These are phyloP conservation scores for Raphanus raphanistrum DNA, from an alignment of 345 rosid species.

Conservation along the genomic window DNA sequence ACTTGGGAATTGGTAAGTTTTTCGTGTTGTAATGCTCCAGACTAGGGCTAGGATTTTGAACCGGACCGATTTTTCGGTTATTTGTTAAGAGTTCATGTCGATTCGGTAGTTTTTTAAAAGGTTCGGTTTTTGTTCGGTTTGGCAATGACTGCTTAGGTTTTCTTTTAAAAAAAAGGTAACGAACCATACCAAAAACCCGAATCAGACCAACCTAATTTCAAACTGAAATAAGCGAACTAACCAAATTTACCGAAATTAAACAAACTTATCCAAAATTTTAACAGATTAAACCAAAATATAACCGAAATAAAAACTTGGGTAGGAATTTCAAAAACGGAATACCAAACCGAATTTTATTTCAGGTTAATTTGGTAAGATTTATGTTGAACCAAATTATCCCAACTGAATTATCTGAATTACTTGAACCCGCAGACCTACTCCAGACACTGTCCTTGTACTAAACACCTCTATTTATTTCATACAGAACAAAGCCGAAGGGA, in stretches of 20 bases:
- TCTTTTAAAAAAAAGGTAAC: neutral
- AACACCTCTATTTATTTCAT: neutral
- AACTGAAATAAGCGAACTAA: too few relatives aligned
- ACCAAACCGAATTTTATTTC: neutral
- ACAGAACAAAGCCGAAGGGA: constrained; percentile 98
- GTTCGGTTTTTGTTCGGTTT: too few relatives aligned
- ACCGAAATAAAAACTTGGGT: neutral
- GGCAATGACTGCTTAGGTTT: neutral
- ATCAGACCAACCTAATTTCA: too few relatives aligned
- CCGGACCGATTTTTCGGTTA: neutral
- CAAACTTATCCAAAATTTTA: neutral
- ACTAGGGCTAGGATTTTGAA: neutral
- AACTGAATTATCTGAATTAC: neutral
- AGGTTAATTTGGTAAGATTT: neutral
- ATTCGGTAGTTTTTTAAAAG: too few relatives aligned
- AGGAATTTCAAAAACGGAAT: neutral
- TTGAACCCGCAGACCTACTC: neutral
- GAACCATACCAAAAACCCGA: too few relatives aligned
- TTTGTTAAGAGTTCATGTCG: neutral
- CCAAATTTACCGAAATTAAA: too few relatives aligned
- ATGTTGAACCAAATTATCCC: too few relatives aligned
- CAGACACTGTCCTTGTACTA: neutral
- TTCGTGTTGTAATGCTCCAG: neutral
- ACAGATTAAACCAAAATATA: neutral
- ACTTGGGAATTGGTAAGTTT: constrained; percentile 48